phyloP scores from a whole-genome alignment of 2,329 filamentous ascomycete species.

The Xylaria sp. region DNA sequence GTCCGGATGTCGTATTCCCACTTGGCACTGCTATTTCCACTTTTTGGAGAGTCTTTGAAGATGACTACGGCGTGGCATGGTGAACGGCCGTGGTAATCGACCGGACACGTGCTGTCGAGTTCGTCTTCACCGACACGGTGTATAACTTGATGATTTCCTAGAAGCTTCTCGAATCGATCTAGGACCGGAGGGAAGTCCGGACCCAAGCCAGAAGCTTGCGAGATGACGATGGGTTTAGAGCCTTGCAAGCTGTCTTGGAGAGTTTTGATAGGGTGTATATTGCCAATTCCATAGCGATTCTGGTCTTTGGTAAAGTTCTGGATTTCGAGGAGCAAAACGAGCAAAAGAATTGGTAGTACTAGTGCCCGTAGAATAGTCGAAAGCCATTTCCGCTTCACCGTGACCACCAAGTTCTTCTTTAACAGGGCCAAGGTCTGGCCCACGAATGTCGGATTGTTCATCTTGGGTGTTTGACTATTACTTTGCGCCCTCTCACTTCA shows the following conservation, averaged over 20 bases:
- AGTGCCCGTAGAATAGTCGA: background rate
- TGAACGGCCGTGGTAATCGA: background rate
- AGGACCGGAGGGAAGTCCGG: background rate
- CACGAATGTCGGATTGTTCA: background rate
- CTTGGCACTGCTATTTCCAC: background rate
- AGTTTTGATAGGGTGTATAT: background rate
- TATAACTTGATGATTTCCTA: background rate
- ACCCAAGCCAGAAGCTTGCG: background rate
- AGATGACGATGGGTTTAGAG: constrained; percentile 1
- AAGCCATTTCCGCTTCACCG: background rate
- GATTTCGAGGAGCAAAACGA: background rate
- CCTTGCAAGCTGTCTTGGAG: background rate
- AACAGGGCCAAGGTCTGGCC: background rate
- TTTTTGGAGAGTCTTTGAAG: background rate
- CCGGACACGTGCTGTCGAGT: background rate
- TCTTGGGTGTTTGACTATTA: background rate
- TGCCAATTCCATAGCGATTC: background rate
- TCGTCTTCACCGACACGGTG: background rate
- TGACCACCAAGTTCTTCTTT: background rate
- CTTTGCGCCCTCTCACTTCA: background rate
- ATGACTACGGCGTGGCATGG: background rate
- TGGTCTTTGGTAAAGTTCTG: background rate
- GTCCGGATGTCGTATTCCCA: background rate
- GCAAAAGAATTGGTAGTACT: background rate
- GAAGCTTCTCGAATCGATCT: background rate